Base-by-base conservation (phyloP, 2,329 filamentous ascomycete genomes). In the Ceratocystis smalleyi region DNA sequence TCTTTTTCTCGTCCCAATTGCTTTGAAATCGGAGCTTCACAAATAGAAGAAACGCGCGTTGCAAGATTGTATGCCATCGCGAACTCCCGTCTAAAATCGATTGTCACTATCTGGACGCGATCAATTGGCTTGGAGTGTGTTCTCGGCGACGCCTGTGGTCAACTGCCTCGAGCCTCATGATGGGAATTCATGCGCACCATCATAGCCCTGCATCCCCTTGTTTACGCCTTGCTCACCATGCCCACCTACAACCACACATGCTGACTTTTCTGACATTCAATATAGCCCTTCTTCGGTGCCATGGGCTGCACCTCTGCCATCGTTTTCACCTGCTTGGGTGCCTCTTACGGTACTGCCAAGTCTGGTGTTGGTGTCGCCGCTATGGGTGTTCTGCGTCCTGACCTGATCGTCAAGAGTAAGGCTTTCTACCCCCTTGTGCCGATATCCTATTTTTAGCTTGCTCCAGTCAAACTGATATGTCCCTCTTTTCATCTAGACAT, bases 281-380 rank as follows among this genome's bases (percentile, higher is more conserved):
- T n/a, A 61, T 72, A 84, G 81, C 81, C 91, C 78, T 96, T 96
- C 81, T 96, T 96, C 74, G 91, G 91, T 80, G 91, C 90, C 76
- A 94, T 96, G 88, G 91, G 91, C 77, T 96, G 91, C 84, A 94
- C 91, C 87, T 72, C 88, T 85, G 90, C 91, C 77, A 96, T 96
- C 74, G 89, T 96, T 74, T 96, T 96, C 83, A 95, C 91, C 76
- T 95, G 90, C 78, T 86, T 96, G 72, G 91, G 94, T 76, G 94
- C 94, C 74, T 91, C 94, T 71, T 99, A 97, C 79, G 94, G 94
- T 78, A 99, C 94, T 71, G 94, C 94, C 75, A 99, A 99, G 85
- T 95, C 94, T 74, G 94, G 94, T 81, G 94, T 97, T 71, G 94
- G 94, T 83, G 96, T 99, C 74, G 90, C 90, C 70, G 89, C 91